Percentiles rank a stretch among this genome's conserved stretches.
phyloP scores from a whole-genome alignment of 2,329 filamentous ascomycete species.

The Arachnomyces sp. region DNA sequence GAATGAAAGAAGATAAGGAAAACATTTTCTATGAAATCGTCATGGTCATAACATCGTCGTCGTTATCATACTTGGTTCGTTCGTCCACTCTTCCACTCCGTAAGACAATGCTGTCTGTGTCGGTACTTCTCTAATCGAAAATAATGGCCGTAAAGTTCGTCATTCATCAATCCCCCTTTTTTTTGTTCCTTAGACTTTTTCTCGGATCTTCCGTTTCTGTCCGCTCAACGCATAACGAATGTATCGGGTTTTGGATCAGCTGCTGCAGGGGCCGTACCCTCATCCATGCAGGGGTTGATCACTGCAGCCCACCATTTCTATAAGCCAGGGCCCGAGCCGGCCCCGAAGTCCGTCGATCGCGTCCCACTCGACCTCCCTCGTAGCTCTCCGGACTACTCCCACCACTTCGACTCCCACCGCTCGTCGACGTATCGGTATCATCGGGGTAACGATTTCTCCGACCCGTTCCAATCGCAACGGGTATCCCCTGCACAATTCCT shows the following conservation, averaged over 20 bases:
- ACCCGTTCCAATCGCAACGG: slow-evolving; percentile 56
- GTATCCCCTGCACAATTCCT: slow-evolving; percentile 51
- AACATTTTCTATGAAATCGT: not conserved
- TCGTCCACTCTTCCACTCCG: too few species aligned
- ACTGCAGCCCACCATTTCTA: slow-evolving; percentile 10
- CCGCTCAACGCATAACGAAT: not conserved
- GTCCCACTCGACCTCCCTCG: slow-evolving; percentile 16
- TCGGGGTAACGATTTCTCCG: slow-evolving; percentile 42
- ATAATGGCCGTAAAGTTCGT: too few species aligned
- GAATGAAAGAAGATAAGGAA: not conserved
- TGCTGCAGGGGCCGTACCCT: not conserved
- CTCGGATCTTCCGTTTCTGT: too few species aligned
- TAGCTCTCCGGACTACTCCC: slow-evolving; percentile 45
- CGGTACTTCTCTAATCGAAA: too few species aligned
- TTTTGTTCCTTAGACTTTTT: too few species aligned
- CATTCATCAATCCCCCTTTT: too few species aligned
- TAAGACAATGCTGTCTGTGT: too few species aligned
- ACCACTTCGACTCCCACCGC: slow-evolving; percentile 44
- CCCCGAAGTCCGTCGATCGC: slow-evolving; percentile 15
- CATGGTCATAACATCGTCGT: slow-evolving; percentile 1
- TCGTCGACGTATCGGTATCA: slow-evolving; percentile 34
- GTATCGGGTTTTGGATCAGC: not conserved
- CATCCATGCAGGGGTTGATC: not conserved
- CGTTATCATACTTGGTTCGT: slow-evolving; percentile 1
- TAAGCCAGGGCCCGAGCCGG: slow-evolving; percentile 21